Percentiles rank a stretch among this genome's conserved stretches.
phyloP scores from a whole-genome alignment of 2,329 filamentous ascomycete genomes.

The Polychaeton citri region DNA sequence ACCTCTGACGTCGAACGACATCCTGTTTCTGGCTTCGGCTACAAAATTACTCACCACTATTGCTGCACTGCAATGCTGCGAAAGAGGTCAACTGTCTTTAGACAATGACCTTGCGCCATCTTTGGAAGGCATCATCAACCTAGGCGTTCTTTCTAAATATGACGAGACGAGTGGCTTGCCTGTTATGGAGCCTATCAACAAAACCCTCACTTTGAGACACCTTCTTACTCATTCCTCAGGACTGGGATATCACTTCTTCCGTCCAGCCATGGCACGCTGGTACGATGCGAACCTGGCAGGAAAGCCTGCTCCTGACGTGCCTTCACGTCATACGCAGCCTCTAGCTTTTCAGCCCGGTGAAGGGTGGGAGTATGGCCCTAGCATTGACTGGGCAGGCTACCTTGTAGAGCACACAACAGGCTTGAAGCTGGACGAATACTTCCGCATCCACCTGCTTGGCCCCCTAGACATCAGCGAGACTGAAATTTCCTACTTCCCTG shows the following conservation, averaged over 20 bases:
- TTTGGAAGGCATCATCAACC: constrained; percentile 35
- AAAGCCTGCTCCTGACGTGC: constrained; percentile 4
- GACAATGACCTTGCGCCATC: constrained; percentile 32
- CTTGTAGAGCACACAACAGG: constrained; percentile 37
- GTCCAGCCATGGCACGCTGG: constrained; percentile 24
- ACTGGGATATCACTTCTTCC: constrained; percentile 29
- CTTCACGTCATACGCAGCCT: constrained; percentile 27
- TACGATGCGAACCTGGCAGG: constrained; percentile 10
- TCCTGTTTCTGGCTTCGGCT: constrained; percentile 19
- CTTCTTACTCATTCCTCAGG: constrained; percentile 43
- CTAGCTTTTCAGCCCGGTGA: constrained; percentile 39
- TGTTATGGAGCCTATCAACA: constrained; percentile 18
- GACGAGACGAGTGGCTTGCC: constrained; percentile 26
- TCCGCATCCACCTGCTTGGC: constrained; percentile 31
- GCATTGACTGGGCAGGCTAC: constrained; percentile 42
- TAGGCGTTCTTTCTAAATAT: constrained; percentile 37
- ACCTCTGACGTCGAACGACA: too few species aligned
- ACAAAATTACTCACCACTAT: constrained; percentile 39
- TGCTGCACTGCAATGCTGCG: constrained; percentile 41
- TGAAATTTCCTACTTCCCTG: constrained; percentile 19
- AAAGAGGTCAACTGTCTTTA: constrained; percentile 35
- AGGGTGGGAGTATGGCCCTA: constrained; percentile 40
- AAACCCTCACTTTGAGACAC: constrained; percentile 36
- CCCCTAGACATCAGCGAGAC: constrained; percentile 32
- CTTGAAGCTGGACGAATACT: constrained; percentile 28